Conservation (phyloP, 768 basidiomycete species). For the Naganishia vishniacii region DNA sequence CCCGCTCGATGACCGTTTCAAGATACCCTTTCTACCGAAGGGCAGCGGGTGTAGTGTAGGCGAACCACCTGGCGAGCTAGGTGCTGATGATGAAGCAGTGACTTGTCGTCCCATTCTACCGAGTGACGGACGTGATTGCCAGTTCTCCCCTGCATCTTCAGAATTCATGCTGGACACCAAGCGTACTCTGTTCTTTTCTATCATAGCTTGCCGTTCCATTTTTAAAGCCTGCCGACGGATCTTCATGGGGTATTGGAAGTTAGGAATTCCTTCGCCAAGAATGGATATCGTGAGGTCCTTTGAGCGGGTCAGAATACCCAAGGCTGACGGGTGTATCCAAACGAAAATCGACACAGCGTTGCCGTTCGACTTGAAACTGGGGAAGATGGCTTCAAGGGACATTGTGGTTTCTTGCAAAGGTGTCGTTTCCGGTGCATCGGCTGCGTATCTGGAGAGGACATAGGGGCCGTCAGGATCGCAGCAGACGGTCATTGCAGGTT, state of each 20-base stretch:
- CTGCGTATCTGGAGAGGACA: conserved; percentile 37
- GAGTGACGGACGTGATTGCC: not conserved
- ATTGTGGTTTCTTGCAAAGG: conserved; percentile 30
- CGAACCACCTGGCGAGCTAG: not conserved
- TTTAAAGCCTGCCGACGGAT: conserved; percentile 11
- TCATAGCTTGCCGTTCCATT: conserved; percentile 10
- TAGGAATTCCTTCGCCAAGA: conserved; percentile 14
- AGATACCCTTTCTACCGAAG: conserved; percentile 3
- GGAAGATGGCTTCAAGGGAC: conserved; percentile 32
- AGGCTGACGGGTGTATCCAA: conserved; percentile 35
- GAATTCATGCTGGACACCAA: not conserved
- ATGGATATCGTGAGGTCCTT: conserved; percentile 3
- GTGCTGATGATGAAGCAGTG: conserved; percentile 1
- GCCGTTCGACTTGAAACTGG: conserved; percentile 30
- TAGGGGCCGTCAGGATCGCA: not conserved
- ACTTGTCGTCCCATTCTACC: not conserved
- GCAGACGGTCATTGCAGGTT: not conserved
- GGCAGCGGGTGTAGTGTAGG: not conserved
- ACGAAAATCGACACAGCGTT: conserved; percentile 39
- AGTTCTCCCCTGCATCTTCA: not conserved
- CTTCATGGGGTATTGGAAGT: conserved; percentile 18
- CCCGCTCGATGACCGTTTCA: conserved; percentile 5
- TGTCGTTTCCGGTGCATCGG: conserved; percentile 36
- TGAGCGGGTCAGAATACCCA: conserved; percentile 10
- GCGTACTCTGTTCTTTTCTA: conserved; percentile 17